Evolutionary conservation across 1,284 basidiomycete genomes (phyloP).

Genomic region (Pascua sp.): DNA sequence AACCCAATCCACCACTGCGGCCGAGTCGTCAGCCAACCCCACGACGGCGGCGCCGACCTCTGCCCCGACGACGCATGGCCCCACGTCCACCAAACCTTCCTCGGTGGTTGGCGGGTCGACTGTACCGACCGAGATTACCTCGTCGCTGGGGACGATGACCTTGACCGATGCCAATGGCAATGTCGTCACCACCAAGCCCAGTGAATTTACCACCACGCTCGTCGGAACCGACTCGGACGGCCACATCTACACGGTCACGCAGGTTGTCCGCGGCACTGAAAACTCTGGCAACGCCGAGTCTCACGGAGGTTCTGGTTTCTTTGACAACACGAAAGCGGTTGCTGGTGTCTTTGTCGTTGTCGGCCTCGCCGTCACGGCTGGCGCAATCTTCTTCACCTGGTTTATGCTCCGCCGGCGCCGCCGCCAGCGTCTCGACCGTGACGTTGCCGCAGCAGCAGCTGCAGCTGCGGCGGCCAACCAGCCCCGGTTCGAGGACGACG

Average conservation of each 20-base stretch:
- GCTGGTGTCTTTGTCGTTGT: slow-evolving; percentile 51
- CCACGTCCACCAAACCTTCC: too few species aligned
- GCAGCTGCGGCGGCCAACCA: slow-evolving; percentile 46
- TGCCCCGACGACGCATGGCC: too few species aligned
- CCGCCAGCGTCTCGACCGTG: slow-evolving; percentile 48
- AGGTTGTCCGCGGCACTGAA: slow-evolving; percentile 36
- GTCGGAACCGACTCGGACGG: slow-evolving; percentile 25
- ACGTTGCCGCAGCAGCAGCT: slow-evolving; percentile 49
- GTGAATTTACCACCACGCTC: neutral
- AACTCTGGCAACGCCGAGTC: slow-evolving; percentile 14
- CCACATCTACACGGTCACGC: slow-evolving; percentile 38
- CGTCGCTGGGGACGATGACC: slow-evolving; percentile 4
- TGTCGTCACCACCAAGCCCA: neutral
- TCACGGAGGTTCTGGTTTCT: slow-evolving; percentile 34
- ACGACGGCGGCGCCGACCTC: too few species aligned
- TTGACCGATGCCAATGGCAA: slow-evolving; percentile 10
- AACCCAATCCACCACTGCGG: too few species aligned
- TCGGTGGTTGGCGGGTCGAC: too few species aligned
- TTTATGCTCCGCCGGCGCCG: slow-evolving; percentile 46
- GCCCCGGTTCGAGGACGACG: slow-evolving; percentile 44
- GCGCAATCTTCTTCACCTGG: slow-evolving; percentile 43
- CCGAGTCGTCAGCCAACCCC: too few species aligned
- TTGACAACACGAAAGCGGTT: slow-evolving; percentile 49
- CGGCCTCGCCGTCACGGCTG: slow-evolving; percentile 44
- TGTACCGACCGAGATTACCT: neutral